phyloP scores from a whole-genome alignment of 257 asterid genomes.

The Coffea canephora region DNA sequence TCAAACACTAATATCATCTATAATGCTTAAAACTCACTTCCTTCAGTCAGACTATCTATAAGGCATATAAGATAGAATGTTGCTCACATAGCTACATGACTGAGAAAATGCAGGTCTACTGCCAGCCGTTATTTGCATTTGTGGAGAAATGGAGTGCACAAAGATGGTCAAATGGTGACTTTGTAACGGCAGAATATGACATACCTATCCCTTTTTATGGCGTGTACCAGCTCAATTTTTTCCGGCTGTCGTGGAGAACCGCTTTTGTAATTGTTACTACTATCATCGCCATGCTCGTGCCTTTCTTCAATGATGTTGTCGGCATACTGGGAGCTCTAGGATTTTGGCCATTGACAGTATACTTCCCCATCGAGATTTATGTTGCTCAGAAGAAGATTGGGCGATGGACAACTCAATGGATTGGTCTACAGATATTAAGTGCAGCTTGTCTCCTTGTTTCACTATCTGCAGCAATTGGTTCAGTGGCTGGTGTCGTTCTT shows the following conservation, averaged over 20 bases:
- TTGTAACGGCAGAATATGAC: constrained; percentile 34
- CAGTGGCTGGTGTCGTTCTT: constrained; percentile 39
- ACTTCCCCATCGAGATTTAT: constrained; percentile 46
- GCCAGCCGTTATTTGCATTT: constrained; percentile 45
- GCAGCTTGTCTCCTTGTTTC: constrained; percentile 37
- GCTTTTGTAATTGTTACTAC: constrained; percentile 36
- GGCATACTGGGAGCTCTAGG: constrained; percentile 47
- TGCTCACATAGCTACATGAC: neutral
- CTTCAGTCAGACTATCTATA: neutral
- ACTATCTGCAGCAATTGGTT: constrained; percentile 39
- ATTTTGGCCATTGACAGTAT: constrained; percentile 49
- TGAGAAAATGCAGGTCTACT: constrained; percentile 25
- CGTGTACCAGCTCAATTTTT: constrained; percentile 35
- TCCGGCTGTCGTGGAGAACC: constrained; percentile 39
- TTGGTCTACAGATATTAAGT: constrained; percentile 39
- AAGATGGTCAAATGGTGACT: constrained; percentile 29
- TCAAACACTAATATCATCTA: neutral
- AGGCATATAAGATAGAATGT: neutral
- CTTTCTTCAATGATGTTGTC: constrained; percentile 46
- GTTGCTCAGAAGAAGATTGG: constrained; percentile 37
- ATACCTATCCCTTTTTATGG: constrained; percentile 31
- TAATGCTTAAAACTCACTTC: neutral
- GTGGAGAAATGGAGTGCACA: constrained; percentile 35
- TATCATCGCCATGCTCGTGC: constrained; percentile 41
- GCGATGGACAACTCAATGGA: constrained; percentile 32